phyloP scores from a whole-genome alignment of 1,284 basidiomycete species.

The Mycena citricolor region DNA sequence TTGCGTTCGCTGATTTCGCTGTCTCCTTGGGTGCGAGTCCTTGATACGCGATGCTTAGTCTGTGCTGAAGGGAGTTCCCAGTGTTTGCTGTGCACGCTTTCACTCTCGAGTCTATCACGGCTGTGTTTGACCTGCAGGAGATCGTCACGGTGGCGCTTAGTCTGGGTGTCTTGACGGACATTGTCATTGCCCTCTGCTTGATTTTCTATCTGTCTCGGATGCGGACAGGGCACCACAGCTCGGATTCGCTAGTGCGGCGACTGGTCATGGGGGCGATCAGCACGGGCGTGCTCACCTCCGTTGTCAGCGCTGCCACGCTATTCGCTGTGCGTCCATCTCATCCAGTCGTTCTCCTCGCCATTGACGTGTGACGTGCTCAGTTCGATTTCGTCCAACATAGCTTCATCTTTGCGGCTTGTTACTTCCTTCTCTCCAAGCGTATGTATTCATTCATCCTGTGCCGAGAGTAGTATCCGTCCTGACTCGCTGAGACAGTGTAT shows the following conservation, averaged over 20 bases:
- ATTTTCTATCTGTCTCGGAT: constrained; percentile 41
- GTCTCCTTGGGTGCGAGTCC: constrained; percentile 32
- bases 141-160: constrained; percentile 41
- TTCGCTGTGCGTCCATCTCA: constrained; percentile 52
- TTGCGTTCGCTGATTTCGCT: constrained; percentile 52
- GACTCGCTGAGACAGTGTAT: constrained; percentile 25
- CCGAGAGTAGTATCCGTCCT: not conserved
- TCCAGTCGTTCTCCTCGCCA: constrained; percentile 4
- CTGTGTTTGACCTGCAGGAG: constrained; percentile 33
- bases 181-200: constrained; percentile 40
- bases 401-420: constrained; percentile 31
- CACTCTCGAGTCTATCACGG: constrained; percentile 34
- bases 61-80: too few relatives aligned
- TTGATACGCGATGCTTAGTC: not conserved
- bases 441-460: not conserved
- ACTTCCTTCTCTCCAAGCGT: constrained; percentile 32
- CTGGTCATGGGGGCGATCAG: constrained; percentile 50
- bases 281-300: constrained; percentile 63
- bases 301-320: constrained; percentile 56
- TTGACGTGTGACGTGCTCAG: too few relatives aligned
- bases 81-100: constrained; percentile 49
- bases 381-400: constrained; percentile 26
- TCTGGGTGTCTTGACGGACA: constrained; percentile 40
- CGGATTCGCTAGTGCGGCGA: constrained; percentile 58
- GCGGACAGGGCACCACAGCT: constrained; percentile 46